Evolutionary conservation across 345 rosid genomes (phyloP), one percentile per base, ranked within the genome.

Genomic region (Crucihimalaya himalaica): DNA sequence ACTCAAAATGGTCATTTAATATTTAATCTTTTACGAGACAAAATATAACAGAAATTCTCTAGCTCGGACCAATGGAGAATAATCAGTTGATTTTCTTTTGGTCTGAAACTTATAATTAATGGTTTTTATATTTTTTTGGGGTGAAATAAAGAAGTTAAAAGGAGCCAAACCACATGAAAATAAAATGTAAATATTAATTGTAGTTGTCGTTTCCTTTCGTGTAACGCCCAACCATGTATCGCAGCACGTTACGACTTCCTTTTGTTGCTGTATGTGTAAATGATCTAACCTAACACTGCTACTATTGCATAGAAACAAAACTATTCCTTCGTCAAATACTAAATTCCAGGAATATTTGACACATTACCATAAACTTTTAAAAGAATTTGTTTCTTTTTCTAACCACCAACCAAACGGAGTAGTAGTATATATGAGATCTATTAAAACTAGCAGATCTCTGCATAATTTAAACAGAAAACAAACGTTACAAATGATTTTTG

Each of bases 221-320:
- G 50, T 42, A 75, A 75, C 62, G 31, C 70, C 64, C 63, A 75
- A 75, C 69, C 74, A 75, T 31, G 69, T n/a, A 20, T 45, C 2
- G 31, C 31, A 51, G 63, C 63, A 51, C 74, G 74, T 68, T 74
- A 8, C 72, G 34, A 37, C 67, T 66, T 66, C 66, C 2, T n/a
- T 18, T 73, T 61, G 43, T 62, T 66, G 72, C 1, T 66, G n/a
- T 29, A 29, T 75, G 47, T 42, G 55, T 52, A 60, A 68, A 67
- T 59, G 68, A 66, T 74, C 67, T 47, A 19, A 74, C 66, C 71
- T 64, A 73, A 73, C 47, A 23, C 53, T 16, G 42, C 50, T 23
- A 62, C 42, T 25, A 58, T 55, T 65, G 25, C 59, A 15, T 35
- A 16, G 2, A 28, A 32, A n/a, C 16, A 45, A 45, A 58, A 2